Percentiles rank a stretch among this genome's conserved stretches.
These are phyloP conservation scores for Ottelia alismoides DNA, from an alignment of 106 monocot genomes.

Conservation along the genomic window DNA sequence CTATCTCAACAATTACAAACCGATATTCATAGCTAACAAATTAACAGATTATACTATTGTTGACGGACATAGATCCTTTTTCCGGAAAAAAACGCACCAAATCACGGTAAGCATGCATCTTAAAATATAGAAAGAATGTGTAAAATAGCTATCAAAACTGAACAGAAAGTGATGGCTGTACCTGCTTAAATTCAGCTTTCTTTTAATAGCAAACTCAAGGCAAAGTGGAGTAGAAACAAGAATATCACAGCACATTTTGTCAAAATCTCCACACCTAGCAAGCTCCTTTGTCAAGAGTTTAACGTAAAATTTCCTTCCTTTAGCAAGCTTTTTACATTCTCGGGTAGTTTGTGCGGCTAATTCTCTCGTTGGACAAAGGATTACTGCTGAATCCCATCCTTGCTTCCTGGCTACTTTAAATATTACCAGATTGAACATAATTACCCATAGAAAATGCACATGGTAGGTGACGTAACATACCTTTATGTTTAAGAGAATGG, in stretches of 20 bases:
- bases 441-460: not conserved
- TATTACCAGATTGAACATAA: constrained; percentile 3
- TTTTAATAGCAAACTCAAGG: constrained; percentile 70
- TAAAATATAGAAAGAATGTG: no score
- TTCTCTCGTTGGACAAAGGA: constrained; percentile 97
- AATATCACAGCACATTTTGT: constrained; percentile 73
- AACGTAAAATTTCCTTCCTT: constrained; percentile 73
- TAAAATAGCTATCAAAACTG: no score
- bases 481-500: constrained; percentile 94
- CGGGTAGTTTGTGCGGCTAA: constrained; percentile 85
- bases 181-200: constrained; percentile 92
- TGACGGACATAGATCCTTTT: no score
- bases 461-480: constrained; percentile 24
- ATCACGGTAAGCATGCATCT: no score
- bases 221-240: constrained; percentile 94
- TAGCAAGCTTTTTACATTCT: constrained; percentile 82
- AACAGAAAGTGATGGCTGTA: constrained; percentile 2
- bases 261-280: constrained; percentile 63
- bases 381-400: constrained; percentile 75
- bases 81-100: no score
- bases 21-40: no score
- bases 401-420: constrained; percentile 77
- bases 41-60: no score
- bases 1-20: no score
- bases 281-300: constrained; percentile 96